phyloP scores from a whole-genome alignment of 768 basidiomycete species.

The Leccinum disarticulatum region DNA sequence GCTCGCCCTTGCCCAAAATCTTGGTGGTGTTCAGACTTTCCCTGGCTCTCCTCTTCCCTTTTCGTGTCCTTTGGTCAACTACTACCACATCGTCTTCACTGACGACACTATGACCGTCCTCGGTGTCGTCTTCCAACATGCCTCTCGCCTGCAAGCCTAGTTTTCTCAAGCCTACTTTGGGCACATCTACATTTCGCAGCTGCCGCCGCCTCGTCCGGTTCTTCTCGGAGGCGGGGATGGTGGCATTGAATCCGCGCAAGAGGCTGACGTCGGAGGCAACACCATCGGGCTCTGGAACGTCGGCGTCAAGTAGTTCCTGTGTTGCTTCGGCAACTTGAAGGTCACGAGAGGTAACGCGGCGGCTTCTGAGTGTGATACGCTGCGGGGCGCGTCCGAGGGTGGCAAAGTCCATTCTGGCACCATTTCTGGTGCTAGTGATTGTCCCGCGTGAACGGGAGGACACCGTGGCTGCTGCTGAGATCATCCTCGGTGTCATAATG shows the following conservation, averaged over 20 bases:
- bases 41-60: slow-evolving; percentile 50
- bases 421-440: slow-evolving; percentile 31
- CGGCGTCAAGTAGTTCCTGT: slow-evolving; percentile 66
- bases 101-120: slow-evolving; percentile 59
- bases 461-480: slow-evolving; percentile 67
- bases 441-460: slow-evolving; percentile 47
- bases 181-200: slow-evolving; percentile 76
- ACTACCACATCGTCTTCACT: slow-evolving; percentile 78
- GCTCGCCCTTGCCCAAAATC: slow-evolving; percentile 79
- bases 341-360: slow-evolving; percentile 78
- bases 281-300: slow-evolving; percentile 73
- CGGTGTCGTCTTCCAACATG: slow-evolving; percentile 50
- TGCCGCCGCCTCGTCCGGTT: slow-evolving; percentile 74
- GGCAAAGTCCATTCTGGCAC: slow-evolving; percentile 63
- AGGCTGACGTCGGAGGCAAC: slow-evolving; percentile 76
- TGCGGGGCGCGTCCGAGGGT: slow-evolving; percentile 78
- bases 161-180: slow-evolving; percentile 74
- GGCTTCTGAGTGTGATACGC: slow-evolving; percentile 60
- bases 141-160: slow-evolving; percentile 79
- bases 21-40: slow-evolving; percentile 70
- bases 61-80: slow-evolving; percentile 38
- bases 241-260: slow-evolving; percentile 90
- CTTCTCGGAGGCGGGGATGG: slow-evolving; percentile 86
- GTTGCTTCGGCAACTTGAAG: slow-evolving; percentile 82
- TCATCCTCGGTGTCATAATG: slow-evolving; percentile 87